Percentiles rank a stretch among this genome's conserved stretches.
phyloP scores from a whole-genome alignment of 257 asterid species.

The Rubia yunnanensis region DNA sequence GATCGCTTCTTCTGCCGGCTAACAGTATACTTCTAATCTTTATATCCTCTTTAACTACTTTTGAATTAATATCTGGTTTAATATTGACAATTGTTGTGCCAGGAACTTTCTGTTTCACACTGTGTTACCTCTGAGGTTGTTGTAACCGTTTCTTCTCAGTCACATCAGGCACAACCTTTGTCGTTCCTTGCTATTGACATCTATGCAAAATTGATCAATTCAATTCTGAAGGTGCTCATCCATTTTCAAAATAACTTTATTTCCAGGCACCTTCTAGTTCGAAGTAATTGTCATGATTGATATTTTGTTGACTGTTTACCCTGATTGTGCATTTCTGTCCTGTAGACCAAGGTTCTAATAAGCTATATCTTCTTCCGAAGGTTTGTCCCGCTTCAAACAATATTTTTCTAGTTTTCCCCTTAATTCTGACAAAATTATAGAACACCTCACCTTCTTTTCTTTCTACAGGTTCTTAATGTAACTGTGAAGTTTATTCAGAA shows the following conservation, averaged over 20 bases:
- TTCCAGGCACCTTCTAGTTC: background rate
- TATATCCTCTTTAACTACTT: background rate
- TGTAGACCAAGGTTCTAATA: conserved; percentile 64
- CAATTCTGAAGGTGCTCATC: conserved; percentile 69
- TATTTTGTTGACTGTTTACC: conserved; percentile 11
- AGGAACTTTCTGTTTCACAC: conserved; percentile 90
- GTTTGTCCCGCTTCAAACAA: conserved; percentile 24
- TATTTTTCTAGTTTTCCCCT: no score
- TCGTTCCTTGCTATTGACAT: conserved; percentile 96
- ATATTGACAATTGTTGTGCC: conserved; percentile 15
- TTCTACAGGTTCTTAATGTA: conserved; percentile 72
- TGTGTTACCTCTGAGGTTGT: conserved; percentile 75
- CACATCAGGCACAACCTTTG: conserved; percentile 60
- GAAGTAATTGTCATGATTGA: background rate
- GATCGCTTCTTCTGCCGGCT: conserved; percentile 79
- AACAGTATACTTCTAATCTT: conserved; percentile 37
- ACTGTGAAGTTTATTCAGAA: conserved; percentile 70
- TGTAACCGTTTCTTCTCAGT: conserved; percentile 51
- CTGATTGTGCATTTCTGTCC: conserved; percentile 57
- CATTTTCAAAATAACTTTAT: background rate
- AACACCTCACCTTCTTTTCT: conserved; percentile 6
- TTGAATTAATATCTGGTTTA: conserved; percentile 3
- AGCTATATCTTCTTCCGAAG: conserved; percentile 75
- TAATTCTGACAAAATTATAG: conserved; percentile 8
- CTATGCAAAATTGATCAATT: conserved; percentile 68